These are phyloP conservation scores for Botrytis cinerea DNA, from an alignment of 2,329 filamentous ascomycete species.

Conservation along the genomic window DNA sequence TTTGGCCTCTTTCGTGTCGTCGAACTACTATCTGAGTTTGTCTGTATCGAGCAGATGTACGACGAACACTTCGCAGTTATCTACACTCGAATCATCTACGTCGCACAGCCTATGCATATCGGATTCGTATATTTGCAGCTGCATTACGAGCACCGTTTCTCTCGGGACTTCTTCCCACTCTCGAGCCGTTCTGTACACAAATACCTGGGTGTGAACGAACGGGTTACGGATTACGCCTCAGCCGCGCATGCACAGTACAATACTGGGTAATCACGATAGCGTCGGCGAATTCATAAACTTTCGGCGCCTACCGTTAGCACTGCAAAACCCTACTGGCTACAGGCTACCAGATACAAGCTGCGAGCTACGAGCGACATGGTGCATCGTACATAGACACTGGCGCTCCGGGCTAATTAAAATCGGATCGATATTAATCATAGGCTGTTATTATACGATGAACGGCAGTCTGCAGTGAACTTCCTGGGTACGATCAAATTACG, in stretches of 20 bases:
- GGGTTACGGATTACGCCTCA: neutral
- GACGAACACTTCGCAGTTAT: neutral
- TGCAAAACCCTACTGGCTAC: neutral
- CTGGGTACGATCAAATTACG: neutral
- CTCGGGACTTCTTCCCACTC: neutral
- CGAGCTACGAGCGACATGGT: neutral
- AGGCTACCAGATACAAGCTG: neutral
- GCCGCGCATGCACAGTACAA: neutral
- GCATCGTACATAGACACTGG: neutral
- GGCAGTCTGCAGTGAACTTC: neutral
- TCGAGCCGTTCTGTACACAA: neutral
- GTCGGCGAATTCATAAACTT: constrained; percentile 7
- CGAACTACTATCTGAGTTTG: neutral
- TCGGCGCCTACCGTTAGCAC: neutral
- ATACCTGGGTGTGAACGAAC: neutral
- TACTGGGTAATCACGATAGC: neutral
- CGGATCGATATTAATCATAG: neutral
- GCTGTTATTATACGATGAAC: neutral
- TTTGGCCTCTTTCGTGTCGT: neutral
- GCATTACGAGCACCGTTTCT: neutral
- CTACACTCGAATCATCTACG: neutral
- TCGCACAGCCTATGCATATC: neutral
- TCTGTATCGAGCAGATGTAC: neutral
- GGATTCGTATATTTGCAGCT: neutral
- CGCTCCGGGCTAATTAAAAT: neutral